Conservation (phyloP, 805 yeast species). For the Pichia pseudocactophila region DNA sequence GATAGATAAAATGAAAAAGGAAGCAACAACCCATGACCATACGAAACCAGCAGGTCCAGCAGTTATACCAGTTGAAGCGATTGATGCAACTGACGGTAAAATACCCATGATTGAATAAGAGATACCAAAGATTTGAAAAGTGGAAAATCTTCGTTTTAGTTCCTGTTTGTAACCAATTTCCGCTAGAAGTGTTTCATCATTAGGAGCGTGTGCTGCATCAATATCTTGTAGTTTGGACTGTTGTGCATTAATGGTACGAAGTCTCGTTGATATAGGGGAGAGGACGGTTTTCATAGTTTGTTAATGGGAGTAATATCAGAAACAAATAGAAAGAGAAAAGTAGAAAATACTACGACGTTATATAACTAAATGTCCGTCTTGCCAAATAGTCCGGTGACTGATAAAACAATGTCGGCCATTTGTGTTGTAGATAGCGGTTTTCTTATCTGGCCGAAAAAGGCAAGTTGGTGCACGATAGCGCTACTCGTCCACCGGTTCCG, state of each 20-base stretch:
- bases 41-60: constrained; percentile 51
- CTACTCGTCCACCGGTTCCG: neutral
- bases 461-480: neutral
- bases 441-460: neutral
- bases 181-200: constrained; percentile 26
- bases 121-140: constrained; percentile 54
- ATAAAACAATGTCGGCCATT: too few relatives aligned
- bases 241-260: constrained; percentile 10
- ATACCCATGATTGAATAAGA: constrained; percentile 63
- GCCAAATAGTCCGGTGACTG: too few relatives aligned
- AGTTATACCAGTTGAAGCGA: constrained; percentile 41
- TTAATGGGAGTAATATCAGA: neutral
- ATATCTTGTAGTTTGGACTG: constrained; percentile 13
- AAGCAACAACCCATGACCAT: constrained; percentile 41
- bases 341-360: too few relatives aligned
- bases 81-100: constrained; percentile 50
- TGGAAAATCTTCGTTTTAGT: constrained; percentile 44
- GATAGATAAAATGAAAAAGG: constrained; percentile 42
- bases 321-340: neutral
- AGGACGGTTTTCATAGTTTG: neutral
- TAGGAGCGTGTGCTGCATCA: constrained; percentile 8
- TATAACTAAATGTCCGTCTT: too few relatives aligned
- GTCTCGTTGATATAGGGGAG: constrained; percentile 9
- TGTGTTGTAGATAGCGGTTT: too few relatives aligned
- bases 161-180: constrained; percentile 62